A percentile compares a stretch with the other conserved stretches of the same genome.
These are phyloP conservation scores for Elsinoe ampelina DNA, from an alignment of 2,329 filamentous ascomycete species.

Conservation along the genomic window DNA sequence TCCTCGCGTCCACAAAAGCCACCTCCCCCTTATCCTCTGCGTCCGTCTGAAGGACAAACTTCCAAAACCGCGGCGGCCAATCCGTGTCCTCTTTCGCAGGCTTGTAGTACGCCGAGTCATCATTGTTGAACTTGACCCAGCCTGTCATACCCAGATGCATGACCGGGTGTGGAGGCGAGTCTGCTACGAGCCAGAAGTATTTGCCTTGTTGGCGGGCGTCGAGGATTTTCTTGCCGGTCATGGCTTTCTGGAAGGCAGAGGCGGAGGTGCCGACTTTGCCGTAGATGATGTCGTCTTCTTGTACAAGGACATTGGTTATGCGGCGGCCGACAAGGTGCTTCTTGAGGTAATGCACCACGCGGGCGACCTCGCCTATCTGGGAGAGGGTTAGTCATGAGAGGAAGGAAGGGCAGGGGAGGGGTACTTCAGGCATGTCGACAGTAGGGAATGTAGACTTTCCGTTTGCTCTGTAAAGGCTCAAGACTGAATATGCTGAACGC, in stretches of 20 bases:
- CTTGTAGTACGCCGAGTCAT: constrained; percentile 72
- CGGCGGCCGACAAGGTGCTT: constrained; percentile 77
- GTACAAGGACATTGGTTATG: constrained; percentile 58
- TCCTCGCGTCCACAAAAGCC: constrained; percentile 75
- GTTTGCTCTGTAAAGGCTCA: too few relatives aligned
- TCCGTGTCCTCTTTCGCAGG: constrained; percentile 44
- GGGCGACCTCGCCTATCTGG: constrained; percentile 56
- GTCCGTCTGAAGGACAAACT: constrained; percentile 59
- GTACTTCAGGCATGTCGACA: constrained; percentile 11
- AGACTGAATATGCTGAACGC: too few relatives aligned
- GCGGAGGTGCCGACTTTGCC: constrained; percentile 81
- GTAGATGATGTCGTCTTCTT: constrained; percentile 77
- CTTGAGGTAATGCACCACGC: constrained; percentile 75
- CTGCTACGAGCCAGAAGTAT: constrained; percentile 88
- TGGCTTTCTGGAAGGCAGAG: constrained; percentile 59
- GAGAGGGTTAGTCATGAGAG: constrained; percentile 13
- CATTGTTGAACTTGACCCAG: constrained; percentile 80
- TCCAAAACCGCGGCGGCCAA: constrained; percentile 88
- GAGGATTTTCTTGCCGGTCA: constrained; percentile 63
- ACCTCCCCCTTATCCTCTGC: constrained; percentile 44
- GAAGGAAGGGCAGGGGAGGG: background rate
- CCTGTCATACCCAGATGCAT: constrained; percentile 46
- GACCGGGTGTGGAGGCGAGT: constrained; percentile 69
- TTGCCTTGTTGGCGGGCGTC: constrained; percentile 81
- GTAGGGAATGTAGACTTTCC: background rate